Evolutionary conservation across 2,329 filamentous ascomycete species (phyloP), one percentile per base, ranked within the genome.

Genomic region (Ceratocystis lukuohia): DNA sequence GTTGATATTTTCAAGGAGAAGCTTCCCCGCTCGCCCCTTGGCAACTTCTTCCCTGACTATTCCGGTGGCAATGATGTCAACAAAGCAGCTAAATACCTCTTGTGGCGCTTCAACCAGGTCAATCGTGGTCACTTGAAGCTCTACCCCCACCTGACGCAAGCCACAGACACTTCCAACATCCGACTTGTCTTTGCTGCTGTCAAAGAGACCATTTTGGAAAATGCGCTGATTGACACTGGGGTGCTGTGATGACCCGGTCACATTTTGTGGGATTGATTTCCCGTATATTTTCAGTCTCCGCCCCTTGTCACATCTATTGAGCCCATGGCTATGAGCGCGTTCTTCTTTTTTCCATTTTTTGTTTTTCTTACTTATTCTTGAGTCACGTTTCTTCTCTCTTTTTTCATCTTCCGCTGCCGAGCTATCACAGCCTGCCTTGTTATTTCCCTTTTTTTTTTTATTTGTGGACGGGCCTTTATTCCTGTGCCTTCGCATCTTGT

Each of bases 31-130:
- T 96, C 91, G 66, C 93, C 94, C 0, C 77, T 99, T 59, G 89
- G 87, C 71, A 96, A 93, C 74, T 99, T 97, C 76, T 99, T 99
- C 73, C 93, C 92, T 0, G 94, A 99, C 75, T 99, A 99, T 75
- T 96, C 92, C 0, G 94, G 94, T 37, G 94, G 94, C 62, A 95
- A 96, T 75, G 94, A 99, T 76, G 92, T 97, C 73, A 97, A 97
- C 76, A 91, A 96, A 74, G 94, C 94, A 4, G 94, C 94, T 66
- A 99, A 99, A 76, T 99, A 99, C 74, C 81, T 99, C 37, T 81
- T 99, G 7, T 99, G 94, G 94, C 86, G 94, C 72, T 99, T 99
- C 76, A 99, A 97, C 72, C 94, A 99, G 77, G 94, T 99, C 70
- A 99, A 99, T 74, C 82, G 94, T 68, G 93, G 92, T 62, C 93